phyloP scores from a whole-genome alignment of 768 basidiomycete species.

The Pulveroboletus frians region DNA sequence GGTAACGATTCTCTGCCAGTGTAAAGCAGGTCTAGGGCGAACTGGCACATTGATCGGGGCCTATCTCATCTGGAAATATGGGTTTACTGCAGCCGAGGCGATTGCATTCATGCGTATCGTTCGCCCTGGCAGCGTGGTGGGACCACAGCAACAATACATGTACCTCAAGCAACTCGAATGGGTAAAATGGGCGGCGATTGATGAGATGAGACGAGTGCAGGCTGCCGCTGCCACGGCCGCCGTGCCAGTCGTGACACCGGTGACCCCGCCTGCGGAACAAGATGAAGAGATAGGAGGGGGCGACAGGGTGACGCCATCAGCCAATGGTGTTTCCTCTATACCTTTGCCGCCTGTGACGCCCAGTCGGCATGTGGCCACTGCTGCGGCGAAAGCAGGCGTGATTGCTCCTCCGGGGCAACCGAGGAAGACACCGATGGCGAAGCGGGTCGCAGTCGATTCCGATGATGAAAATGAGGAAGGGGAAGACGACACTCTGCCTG shows the following conservation, averaged over 20 bases:
- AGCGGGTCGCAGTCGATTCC: slow-evolving; percentile 63
- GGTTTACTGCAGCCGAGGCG: slow-evolving; percentile 91
- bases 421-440: slow-evolving; percentile 79
- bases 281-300: slow-evolving; percentile 56
- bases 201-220: slow-evolving; percentile 57
- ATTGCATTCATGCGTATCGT: slow-evolving; percentile 99
- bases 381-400: slow-evolving; percentile 62
- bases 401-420: slow-evolving; percentile 80
- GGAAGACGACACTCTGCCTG: slow-evolving; percentile 58
- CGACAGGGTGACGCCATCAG: slow-evolving; percentile 34
- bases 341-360: slow-evolving; percentile 74
- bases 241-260: slow-evolving; percentile 58
- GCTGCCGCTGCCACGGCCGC: slow-evolving; percentile 37
- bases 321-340: slow-evolving; percentile 15
- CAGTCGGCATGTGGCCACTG: slow-evolving; percentile 65
- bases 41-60: slow-evolving; percentile 97
- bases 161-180: slow-evolving; percentile 92
- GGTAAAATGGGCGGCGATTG: slow-evolving; percentile 87
- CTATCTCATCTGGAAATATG: slow-evolving; percentile 98
- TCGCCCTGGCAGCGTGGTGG: slow-evolving; percentile 89
- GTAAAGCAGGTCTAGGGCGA: slow-evolving; percentile 93
- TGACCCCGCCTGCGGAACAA: slow-evolving; percentile 73
- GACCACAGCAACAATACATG: slow-evolving; percentile 92
- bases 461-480: slow-evolving; percentile 58
- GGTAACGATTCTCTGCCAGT: slow-evolving; percentile 43